Percentiles rank a stretch among this genome's conserved stretches.
Evolutionary conservation across 2,329 filamentous ascomycete genomes (phyloP).

Genomic region (Onygenales sp.): DNA sequence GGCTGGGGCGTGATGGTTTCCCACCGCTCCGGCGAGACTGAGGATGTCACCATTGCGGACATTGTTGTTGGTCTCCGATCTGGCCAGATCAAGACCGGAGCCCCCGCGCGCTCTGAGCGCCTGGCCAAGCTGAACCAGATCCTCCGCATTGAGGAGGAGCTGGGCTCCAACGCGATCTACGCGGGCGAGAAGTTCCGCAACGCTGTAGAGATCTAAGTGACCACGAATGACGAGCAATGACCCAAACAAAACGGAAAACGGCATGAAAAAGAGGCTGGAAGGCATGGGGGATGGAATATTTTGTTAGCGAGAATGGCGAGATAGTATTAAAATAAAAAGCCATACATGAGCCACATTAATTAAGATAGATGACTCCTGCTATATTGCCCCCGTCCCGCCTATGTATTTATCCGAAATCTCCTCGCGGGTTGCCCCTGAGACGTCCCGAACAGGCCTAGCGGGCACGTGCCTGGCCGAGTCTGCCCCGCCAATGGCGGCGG

Average conservation of each 20-base stretch:
- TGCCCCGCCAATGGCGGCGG: background rate
- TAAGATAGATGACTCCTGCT: background rate
- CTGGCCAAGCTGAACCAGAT: slow-evolving; percentile 99
- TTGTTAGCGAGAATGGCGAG: background rate
- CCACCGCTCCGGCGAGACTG: slow-evolving; percentile 97
- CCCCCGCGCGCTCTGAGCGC: slow-evolving; percentile 91
- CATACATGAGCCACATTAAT: background rate
- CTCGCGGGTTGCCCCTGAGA: background rate
- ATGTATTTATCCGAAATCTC: background rate
- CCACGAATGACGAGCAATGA: background rate
- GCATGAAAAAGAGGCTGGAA: background rate
- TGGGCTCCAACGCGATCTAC: slow-evolving; percentile 83
- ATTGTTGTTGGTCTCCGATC: slow-evolving; percentile 93
- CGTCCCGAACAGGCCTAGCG: background rate
- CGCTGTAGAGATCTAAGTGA: slow-evolving; percentile 70
- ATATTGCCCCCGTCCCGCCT: background rate
- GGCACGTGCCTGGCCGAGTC: background rate
- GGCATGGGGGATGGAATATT: background rate
- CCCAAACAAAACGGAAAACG: background rate
- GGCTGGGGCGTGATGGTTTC: slow-evolving; percentile 99
- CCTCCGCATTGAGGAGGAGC: slow-evolving; percentile 98
- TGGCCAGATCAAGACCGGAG: slow-evolving; percentile 98
- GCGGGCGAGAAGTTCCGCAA: slow-evolving; percentile 88
- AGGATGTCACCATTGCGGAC: slow-evolving; percentile 98
- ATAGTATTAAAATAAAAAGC: background rate